Conservation (phyloP, 2,329 filamentous ascomycete genomes). For the Fusarium sp. region DNA sequence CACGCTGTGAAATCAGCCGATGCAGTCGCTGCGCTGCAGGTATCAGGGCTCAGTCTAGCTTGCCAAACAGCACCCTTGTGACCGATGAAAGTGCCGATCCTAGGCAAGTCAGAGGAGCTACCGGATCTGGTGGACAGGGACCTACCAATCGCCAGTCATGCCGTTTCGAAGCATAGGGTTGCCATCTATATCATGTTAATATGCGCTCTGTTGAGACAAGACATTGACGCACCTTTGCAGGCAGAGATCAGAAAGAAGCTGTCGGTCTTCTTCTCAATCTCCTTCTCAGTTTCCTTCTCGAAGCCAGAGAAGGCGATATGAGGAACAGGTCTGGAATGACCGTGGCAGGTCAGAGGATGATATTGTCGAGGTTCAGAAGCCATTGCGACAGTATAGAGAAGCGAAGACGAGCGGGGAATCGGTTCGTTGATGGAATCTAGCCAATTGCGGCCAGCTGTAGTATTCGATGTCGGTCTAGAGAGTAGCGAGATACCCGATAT, state of each 20-base stretch:
- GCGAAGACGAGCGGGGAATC: not conserved
- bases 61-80: constrained; percentile 99
- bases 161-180: constrained; percentile 99
- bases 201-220: constrained; percentile 10
- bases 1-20: constrained; percentile 96
- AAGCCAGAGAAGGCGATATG: constrained; percentile 90
- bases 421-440: not conserved
- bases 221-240: constrained; percentile 73
- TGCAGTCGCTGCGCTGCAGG: constrained; percentile 86
- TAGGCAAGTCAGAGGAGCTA: constrained; percentile 48
- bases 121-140: not conserved
- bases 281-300: constrained; percentile 79
- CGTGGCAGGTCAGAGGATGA: constrained; percentile 92
- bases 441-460: not conserved
- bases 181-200: constrained; percentile 69
- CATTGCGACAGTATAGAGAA: constrained; percentile 40
- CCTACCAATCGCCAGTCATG: constrained; percentile 89
- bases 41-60: constrained; percentile 87
- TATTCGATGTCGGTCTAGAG: constrained; percentile 5
- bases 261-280: constrained; percentile 67
- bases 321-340: constrained; percentile 90
- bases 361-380: constrained; percentile 62
- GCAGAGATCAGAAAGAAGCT: constrained; percentile 93
- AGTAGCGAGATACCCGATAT: not conserved
- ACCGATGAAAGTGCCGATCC: constrained; percentile 97